These are phyloP conservation scores for Ophiostoma australiae DNA, from an alignment of 2,329 filamentous ascomycete genomes.

Conservation along the genomic window DNA sequence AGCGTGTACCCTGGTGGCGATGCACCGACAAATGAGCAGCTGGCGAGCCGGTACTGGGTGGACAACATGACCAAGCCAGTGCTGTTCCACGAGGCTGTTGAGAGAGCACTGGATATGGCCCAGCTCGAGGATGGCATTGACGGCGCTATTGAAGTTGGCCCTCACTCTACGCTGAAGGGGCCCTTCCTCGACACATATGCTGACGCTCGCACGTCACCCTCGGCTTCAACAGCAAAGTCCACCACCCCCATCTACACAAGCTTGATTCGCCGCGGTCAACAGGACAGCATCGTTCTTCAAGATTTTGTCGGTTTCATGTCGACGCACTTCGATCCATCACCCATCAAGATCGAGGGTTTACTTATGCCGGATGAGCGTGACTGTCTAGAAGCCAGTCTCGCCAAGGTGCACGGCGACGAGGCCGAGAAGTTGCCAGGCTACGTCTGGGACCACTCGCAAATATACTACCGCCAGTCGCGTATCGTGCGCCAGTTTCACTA, in stretches of 20 bases:
- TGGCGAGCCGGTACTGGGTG: constrained; percentile 32
- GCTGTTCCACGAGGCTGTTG: constrained; percentile 28
- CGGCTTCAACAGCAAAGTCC: constrained; percentile 25
- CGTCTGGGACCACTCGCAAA: constrained; percentile 26
- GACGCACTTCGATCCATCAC: constrained; percentile 32
- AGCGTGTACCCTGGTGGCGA: constrained; percentile 30
- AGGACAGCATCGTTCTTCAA: constrained; percentile 33
- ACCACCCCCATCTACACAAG: constrained; percentile 35
- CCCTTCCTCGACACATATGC: constrained; percentile 23
- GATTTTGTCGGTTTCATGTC: constrained; percentile 37
- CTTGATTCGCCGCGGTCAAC: constrained; percentile 33
- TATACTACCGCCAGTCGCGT: constrained; percentile 27
- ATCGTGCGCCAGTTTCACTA: constrained; percentile 21
- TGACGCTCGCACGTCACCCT: constrained; percentile 19
- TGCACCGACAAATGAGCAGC: constrained; percentile 21
- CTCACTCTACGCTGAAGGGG: constrained; percentile 30
- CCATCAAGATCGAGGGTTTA: constrained; percentile 28
- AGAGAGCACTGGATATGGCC: constrained; percentile 21
- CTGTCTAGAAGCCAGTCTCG: neutral
- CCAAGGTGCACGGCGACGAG: constrained; percentile 18
- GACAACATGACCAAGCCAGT: constrained; percentile 34
- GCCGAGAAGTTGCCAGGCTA: constrained; percentile 26
- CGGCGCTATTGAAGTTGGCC: constrained; percentile 34
- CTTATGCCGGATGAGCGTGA: constrained; percentile 28
- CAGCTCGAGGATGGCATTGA: constrained; percentile 32